Evolutionary conservation across 179 eudicot genomes (phyloP).

Genomic region (Corrigiola litoralis): DNA sequence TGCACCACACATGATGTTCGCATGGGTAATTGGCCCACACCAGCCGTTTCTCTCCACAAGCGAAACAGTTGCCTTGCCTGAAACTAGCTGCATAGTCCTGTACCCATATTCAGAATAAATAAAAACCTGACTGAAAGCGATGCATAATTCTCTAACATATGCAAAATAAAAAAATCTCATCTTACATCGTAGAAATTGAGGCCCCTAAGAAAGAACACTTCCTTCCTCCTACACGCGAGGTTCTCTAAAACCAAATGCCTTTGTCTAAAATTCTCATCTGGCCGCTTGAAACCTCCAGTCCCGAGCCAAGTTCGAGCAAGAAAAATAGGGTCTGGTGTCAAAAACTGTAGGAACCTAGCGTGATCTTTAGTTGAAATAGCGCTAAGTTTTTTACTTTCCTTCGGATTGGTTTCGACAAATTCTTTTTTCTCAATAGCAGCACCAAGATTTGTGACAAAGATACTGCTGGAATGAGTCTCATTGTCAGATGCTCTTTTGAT

Average conservation of each 20-base stretch:
- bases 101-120: not conserved
- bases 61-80: conserved; percentile 29
- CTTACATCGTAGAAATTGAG: conserved; percentile 29
- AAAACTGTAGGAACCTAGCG: conserved; percentile 27
- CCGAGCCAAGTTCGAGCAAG: conserved; percentile 35
- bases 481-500: conserved; percentile 9
- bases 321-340: conserved; percentile 32
- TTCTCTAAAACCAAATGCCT: conserved; percentile 35
- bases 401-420: not conserved
- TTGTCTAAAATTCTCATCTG: conserved; percentile 16
- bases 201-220: conserved; percentile 31
- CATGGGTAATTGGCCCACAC: conserved; percentile 43
- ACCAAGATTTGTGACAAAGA: conserved; percentile 6
- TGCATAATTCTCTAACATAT: not conserved
- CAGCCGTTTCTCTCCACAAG: conserved; percentile 27
- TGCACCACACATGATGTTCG: conserved; percentile 36
- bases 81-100: conserved; percentile 32
- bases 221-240: conserved; percentile 31
- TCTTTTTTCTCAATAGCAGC: conserved; percentile 8
- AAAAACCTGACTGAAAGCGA: not conserved
- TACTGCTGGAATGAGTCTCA: conserved; percentile 12
- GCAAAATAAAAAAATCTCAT: not conserved
- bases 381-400: not conserved
- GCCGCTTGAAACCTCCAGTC: conserved; percentile 31
- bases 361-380: not conserved